Percentiles rank a stretch among this genome's conserved stretches.
phyloP scores from a whole-genome alignment of 768 basidiomycete genomes.

The Auriscalpium microsporum region DNA sequence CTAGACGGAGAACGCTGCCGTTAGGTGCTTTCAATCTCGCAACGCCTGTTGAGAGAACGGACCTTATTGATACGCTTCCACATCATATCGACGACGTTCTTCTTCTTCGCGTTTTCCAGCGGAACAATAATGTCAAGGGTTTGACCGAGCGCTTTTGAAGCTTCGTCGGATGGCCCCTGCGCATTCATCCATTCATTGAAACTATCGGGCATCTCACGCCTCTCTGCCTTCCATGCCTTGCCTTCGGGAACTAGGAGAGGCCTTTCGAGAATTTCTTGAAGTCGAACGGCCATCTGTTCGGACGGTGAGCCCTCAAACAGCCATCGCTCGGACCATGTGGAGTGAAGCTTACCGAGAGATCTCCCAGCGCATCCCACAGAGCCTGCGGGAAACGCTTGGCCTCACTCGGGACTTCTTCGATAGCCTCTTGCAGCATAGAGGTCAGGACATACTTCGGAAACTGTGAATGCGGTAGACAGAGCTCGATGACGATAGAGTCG shows the following conservation, averaged over 20 bases:
- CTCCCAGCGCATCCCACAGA: constrained; percentile 76
- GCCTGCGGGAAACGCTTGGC: constrained; percentile 69
- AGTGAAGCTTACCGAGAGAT: constrained; percentile 52
- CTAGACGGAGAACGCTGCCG: neutral
- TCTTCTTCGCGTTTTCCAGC: constrained; percentile 44
- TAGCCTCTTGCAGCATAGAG: constrained; percentile 59
- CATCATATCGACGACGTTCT: constrained; percentile 44
- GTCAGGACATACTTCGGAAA: constrained; percentile 63
- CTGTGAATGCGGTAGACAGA: constrained; percentile 63
- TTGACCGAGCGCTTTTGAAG: constrained; percentile 39
- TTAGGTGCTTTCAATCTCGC: no score
- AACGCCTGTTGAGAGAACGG: constrained; percentile 14
- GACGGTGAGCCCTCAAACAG: no score
- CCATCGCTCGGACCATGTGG: no score
- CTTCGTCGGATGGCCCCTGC: constrained; percentile 50
- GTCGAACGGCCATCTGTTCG: constrained; percentile 52
- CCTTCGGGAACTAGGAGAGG: constrained; percentile 52
- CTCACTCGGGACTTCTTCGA: constrained; percentile 66
- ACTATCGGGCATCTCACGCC: constrained; percentile 47
- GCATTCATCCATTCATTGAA: constrained; percentile 66
- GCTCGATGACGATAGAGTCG: constrained; percentile 76
- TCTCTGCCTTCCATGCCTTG: constrained; percentile 40
- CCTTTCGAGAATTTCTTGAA: constrained; percentile 56
- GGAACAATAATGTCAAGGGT: constrained; percentile 54
- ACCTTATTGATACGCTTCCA: constrained; percentile 61